phyloP scores from a whole-genome alignment of 2,329 filamentous ascomycete genomes.

The Trichoderma afroharzianum region DNA sequence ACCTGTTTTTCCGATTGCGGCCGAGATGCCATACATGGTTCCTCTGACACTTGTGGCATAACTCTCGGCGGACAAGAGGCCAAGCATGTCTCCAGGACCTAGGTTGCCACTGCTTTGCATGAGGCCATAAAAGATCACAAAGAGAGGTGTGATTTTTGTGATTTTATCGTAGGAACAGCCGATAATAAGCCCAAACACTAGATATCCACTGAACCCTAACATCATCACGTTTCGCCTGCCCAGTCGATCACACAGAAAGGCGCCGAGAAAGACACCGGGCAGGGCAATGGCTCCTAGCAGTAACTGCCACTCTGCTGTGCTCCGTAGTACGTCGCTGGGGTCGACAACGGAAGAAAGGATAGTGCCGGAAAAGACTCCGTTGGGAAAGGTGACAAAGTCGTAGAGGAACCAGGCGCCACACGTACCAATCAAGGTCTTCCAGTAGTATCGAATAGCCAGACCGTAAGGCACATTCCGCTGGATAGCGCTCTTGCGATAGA shows the following conservation, averaged over 20 bases:
- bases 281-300: constrained; percentile 43
- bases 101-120: constrained; percentile 49
- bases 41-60: constrained; percentile 52
- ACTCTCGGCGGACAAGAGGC: constrained; percentile 47
- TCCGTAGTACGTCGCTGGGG: constrained; percentile 35
- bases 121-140: constrained; percentile 50
- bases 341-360: constrained; percentile 39
- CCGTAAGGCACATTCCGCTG: constrained; percentile 48
- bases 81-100: constrained; percentile 50
- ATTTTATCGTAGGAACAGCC: constrained; percentile 46
- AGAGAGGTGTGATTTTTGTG: constrained; percentile 46
- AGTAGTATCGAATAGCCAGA: constrained; percentile 51
- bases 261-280: constrained; percentile 48
- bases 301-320: constrained; percentile 47
- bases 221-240: constrained; percentile 50
- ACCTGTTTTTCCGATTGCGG: constrained; percentile 49
- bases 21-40: constrained; percentile 47
- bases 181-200: constrained; percentile 50
- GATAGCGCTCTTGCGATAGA: constrained; percentile 51
- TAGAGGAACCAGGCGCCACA: constrained; percentile 55
- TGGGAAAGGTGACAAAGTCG: constrained; percentile 46
- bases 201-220: constrained; percentile 47
- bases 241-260: constrained; percentile 43
- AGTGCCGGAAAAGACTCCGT: constrained; percentile 43
- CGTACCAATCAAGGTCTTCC: constrained; percentile 51